Conservation (phyloP, 1,284 basidiomycete species). For the Golubevia pallescens region DNA sequence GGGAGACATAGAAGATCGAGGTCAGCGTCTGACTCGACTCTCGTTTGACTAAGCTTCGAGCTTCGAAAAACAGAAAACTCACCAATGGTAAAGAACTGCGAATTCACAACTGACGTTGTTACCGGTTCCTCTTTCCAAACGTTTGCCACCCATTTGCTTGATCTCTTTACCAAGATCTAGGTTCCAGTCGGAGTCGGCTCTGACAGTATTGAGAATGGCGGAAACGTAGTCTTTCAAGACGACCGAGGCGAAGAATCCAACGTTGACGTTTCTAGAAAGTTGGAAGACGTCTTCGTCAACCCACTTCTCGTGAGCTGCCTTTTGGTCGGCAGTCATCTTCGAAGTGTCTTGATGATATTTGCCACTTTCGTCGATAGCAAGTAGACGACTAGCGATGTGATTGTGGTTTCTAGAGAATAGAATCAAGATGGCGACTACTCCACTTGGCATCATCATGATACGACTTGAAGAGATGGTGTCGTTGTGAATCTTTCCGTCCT, state of each 20-base stretch:
- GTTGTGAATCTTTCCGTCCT: constrained; percentile 69
- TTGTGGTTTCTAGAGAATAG: constrained; percentile 75
- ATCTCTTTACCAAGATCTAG: constrained; percentile 38
- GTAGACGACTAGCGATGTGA: constrained; percentile 74
- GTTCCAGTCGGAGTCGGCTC: constrained; percentile 35
- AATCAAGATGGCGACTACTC: constrained; percentile 73
- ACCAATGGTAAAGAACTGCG: constrained; percentile 24
- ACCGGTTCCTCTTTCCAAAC: constrained; percentile 37
- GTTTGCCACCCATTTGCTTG: constrained; percentile 18
- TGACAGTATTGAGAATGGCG: constrained; percentile 40
- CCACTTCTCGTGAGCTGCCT: background rate
- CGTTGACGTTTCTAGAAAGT: constrained; percentile 65
- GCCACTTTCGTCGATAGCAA: constrained; percentile 74
- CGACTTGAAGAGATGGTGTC: constrained; percentile 76
- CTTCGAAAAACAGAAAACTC: too few relatives aligned
- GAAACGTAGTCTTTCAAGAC: constrained; percentile 43
- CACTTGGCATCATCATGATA: constrained; percentile 77
- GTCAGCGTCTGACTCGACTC: background rate
- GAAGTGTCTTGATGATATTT: constrained; percentile 64
- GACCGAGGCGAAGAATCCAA: constrained; percentile 18
- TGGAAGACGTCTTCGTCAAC: constrained; percentile 59
- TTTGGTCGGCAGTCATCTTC: constrained; percentile 12
- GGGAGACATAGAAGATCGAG: background rate
- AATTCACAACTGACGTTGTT: constrained; percentile 40
- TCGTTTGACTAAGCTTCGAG: too few relatives aligned